Conservation (phyloP, 768 basidiomycete species). For the Hericium coralloides region DNA sequence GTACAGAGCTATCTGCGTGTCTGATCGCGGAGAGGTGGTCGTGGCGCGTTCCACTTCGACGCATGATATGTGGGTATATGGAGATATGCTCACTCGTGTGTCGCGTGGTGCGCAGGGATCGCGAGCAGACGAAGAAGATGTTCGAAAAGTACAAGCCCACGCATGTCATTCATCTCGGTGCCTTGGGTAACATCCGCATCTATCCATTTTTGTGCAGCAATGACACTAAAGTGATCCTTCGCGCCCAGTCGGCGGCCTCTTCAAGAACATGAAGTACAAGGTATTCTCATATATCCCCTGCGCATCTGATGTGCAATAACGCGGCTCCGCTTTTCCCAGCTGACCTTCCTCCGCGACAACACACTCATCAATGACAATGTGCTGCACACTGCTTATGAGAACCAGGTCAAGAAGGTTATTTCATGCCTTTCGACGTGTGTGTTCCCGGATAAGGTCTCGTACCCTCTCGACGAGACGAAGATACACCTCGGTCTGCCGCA, state of each 20-base stretch:
- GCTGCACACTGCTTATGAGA: slow-evolving; percentile 62
- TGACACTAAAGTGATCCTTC: too few species aligned
- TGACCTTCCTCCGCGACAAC: slow-evolving; percentile 92
- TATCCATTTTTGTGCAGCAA: background rate
- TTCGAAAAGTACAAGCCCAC: slow-evolving; percentile 92
- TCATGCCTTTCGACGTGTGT: slow-evolving; percentile 97
- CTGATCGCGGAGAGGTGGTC: background rate
- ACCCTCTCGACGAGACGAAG: slow-evolving; percentile 88
- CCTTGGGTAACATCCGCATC: slow-evolving; percentile 49
- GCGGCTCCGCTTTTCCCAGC: slow-evolving; percentile 28
- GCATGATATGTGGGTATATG: background rate
- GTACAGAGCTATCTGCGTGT: background rate
- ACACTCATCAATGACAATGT: slow-evolving; percentile 94
- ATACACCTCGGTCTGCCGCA: slow-evolving; percentile 92
- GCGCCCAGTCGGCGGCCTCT: slow-evolving; percentile 77
- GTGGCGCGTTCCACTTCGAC: background rate
- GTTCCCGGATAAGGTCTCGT: slow-evolving; percentile 91
- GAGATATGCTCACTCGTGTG: background rate
- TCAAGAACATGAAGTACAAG: slow-evolving; percentile 94
- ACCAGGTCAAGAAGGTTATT: slow-evolving; percentile 67
- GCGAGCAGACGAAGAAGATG: slow-evolving; percentile 55
- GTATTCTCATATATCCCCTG: slow-evolving; percentile 25
- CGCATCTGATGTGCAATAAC: background rate
- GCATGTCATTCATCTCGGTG: slow-evolving; percentile 94
- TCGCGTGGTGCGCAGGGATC: slow-evolving; percentile 40